Evolutionary conservation across 257 asterid species (phyloP), one percentile per base, ranked within the genome.

Genomic region (Agastache rugosa): DNA sequence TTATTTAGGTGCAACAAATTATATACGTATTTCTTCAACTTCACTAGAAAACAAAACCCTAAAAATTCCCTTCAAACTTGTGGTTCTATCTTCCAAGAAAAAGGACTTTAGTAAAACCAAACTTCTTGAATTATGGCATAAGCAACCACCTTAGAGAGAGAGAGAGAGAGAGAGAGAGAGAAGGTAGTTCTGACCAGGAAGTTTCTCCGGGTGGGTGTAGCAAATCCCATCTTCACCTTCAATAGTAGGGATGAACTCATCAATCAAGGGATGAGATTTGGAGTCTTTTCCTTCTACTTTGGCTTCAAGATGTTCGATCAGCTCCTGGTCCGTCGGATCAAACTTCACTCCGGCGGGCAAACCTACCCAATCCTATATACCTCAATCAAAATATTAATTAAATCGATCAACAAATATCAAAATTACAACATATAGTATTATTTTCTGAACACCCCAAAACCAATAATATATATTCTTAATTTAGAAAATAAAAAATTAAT

Each of bases 281-380:
- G 94, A 81, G 69, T 89, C 94, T 60, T 85, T 85, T n/a, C 88
- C 91, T 73, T 85, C 87, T 0, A 92, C 97, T 74, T 95, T 89
- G 0, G 98, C 99, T 77, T 95, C 99, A 2, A 95, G 96, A 83
- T 95, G 99, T 23, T 95, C 98, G 44, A 92, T 95, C 82, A 95
- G 80, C 83, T 95, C 98, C 70, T 95, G 99, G 76, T 95, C 99
- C 29, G 99, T 95, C 72, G 99, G 99, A 67, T 95, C 99, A 67
- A 95, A 95, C 71, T 95, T 95, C 76, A 95, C 99, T 34, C 99
- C 99, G 50, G 99, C 99, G 56, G 99, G 99, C 71, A 95, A 79
- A 17, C 99, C 97, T 53, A 93, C 96, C 98, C 98, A 91, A 71
- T 93, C 97, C 98, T 93, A 79, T 82, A 29, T 1, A 0, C 55